Evolutionary conservation across 257 asterid species (phyloP).

Genomic region (Solanum pennellii): DNA sequence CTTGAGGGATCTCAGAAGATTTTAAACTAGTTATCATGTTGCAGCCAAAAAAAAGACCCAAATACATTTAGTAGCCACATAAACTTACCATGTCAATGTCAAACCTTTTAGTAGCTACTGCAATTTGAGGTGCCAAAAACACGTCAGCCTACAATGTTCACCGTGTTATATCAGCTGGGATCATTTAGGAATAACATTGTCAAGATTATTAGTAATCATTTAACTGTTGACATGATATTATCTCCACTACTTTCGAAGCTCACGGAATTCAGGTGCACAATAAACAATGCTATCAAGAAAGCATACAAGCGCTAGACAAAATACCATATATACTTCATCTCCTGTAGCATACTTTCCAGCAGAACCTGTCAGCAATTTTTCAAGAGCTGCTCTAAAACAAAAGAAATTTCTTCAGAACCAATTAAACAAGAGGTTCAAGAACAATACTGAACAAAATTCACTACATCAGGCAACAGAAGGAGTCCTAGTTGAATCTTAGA

Average conservation of each 20-base stretch:
- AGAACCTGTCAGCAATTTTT: constrained; percentile 37
- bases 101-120: constrained; percentile 36
- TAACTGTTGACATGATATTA: neutral
- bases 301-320: neutral
- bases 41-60: neutral
- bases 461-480: neutral
- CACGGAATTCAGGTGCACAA: neutral
- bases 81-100: constrained; percentile 51
- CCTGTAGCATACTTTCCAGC: constrained; percentile 53
- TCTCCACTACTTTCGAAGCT: neutral
- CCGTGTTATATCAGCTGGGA: neutral
- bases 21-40: neutral
- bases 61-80: neutral
- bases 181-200: neutral
- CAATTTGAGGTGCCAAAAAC: constrained; percentile 80
- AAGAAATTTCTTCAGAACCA: neutral
- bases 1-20: neutral
- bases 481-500: neutral
- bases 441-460: neutral
- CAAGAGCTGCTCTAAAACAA: constrained; percentile 41
- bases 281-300: neutral
- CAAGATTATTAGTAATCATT: neutral
- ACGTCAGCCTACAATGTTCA: constrained; percentile 62
- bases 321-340: constrained; percentile 43
- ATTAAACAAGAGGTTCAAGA: neutral